A percentile compares a stretch with the other conserved stretches of the same genome.
Conservation (phyloP, 441 rosid species). For the Codiaeum variegatum region DNA sequence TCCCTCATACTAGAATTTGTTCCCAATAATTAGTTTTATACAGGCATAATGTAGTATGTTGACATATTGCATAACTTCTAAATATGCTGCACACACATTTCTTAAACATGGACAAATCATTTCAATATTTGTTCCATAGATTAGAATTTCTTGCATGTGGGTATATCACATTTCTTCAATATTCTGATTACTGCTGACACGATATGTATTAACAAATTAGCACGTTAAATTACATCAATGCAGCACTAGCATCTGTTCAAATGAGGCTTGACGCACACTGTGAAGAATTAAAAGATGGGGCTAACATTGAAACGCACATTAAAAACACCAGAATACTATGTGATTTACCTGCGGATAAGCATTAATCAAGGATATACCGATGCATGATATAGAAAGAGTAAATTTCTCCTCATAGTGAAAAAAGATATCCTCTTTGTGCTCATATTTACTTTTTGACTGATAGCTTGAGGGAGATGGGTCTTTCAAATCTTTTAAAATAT, state of each 20-base stretch:
- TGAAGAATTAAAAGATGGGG: background rate
- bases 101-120: background rate
- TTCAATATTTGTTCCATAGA: background rate
- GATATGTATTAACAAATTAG: background rate
- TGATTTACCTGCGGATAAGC: constrained; percentile 75
- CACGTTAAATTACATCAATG: background rate
- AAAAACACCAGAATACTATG: background rate
- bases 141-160: background rate
- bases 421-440: constrained; percentile 45
- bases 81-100: background rate
- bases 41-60: background rate
- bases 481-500: constrained; percentile 48
- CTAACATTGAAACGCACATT: background rate
- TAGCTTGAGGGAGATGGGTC: constrained; percentile 33
- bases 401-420: constrained; percentile 64
- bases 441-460: constrained; percentile 46
- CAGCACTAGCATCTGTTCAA: background rate
- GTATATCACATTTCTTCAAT: background rate
- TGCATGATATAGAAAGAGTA: constrained; percentile 56
- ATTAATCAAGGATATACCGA: constrained; percentile 80
- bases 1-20: background rate
- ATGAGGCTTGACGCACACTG: background rate
- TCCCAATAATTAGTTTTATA: background rate
- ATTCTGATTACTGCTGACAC: background rate
- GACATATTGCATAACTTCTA: background rate